Conservation (phyloP, 1,284 basidiomycete species). For the Malassezia sp. region DNA sequence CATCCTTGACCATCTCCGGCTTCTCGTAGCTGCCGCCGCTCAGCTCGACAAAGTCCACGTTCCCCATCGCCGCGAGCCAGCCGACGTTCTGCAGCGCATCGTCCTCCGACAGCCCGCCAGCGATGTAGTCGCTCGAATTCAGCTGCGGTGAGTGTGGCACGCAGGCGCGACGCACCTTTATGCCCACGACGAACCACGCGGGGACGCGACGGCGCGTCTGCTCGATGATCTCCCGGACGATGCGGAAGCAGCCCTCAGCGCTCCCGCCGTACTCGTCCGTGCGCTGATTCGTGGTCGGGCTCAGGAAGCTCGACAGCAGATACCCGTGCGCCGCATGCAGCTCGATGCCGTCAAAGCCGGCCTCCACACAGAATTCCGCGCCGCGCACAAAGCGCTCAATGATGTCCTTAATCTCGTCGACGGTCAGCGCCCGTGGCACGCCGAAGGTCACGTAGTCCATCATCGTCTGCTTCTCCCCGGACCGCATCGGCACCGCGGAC, state of each 20-base stretch:
- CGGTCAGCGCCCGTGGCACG: slow-evolving; percentile 51
- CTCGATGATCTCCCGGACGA: slow-evolving; percentile 59
- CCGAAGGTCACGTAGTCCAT: slow-evolving; percentile 49
- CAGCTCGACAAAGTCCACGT: slow-evolving; percentile 71
- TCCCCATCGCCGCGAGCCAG: slow-evolving; percentile 57
- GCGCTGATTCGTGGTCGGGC: slow-evolving; percentile 61
- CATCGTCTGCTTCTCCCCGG: slow-evolving; percentile 19
- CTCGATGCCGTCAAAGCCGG: slow-evolving; percentile 81
- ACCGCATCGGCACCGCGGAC: slow-evolving; percentile 57
- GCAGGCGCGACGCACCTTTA: too few relatives aligned
- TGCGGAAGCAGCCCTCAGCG: slow-evolving; percentile 42
- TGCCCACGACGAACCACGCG: slow-evolving; percentile 59
- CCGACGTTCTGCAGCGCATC: slow-evolving; percentile 59
- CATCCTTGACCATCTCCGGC: slow-evolving; percentile 55
- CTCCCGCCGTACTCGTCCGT: slow-evolving; percentile 56
- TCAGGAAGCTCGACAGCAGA: slow-evolving; percentile 72
- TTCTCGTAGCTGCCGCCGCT: slow-evolving; percentile 76
- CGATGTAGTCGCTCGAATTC: slow-evolving; percentile 71
- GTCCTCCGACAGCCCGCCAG: slow-evolving; percentile 50
- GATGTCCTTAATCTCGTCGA: slow-evolving; percentile 56
- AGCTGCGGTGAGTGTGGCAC: too few relatives aligned
- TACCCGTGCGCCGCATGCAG: slow-evolving; percentile 79
- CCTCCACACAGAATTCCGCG: slow-evolving; percentile 57
- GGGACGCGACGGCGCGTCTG: slow-evolving; percentile 57
- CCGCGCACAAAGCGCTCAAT: slow-evolving; percentile 61